Evolutionary conservation across 805 yeast species (phyloP).

Genomic region (Teunomyces cretensis): DNA sequence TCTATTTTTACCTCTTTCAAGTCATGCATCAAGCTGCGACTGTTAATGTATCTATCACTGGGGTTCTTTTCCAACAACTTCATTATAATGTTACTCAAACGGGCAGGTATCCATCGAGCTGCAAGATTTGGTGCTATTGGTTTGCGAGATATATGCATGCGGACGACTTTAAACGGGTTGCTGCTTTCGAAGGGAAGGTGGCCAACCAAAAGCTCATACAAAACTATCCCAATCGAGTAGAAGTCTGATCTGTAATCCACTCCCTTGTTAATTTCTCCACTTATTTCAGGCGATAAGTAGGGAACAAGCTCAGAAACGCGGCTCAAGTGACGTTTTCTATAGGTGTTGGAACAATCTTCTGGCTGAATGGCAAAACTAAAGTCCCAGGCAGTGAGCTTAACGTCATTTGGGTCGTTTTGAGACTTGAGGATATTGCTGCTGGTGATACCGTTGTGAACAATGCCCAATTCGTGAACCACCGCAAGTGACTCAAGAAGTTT

Average conservation of each 20-base stretch:
- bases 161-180: constrained; percentile 37
- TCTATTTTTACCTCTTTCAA: constrained; percentile 23
- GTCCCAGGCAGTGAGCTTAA: constrained; percentile 49
- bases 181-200: constrained; percentile 43
- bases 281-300: constrained; percentile 51
- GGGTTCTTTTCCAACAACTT: constrained; percentile 43
- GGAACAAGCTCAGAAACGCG: constrained; percentile 41
- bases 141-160: constrained; percentile 39
- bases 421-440: constrained; percentile 38
- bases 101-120: constrained; percentile 26
- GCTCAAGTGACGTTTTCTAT: constrained; percentile 39
- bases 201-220: constrained; percentile 49
- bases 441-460: constrained; percentile 50
- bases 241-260: constrained; percentile 50
- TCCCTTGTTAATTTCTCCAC: constrained; percentile 35
- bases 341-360: constrained; percentile 44
- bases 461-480: constrained; percentile 39
- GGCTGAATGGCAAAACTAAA: constrained; percentile 40
- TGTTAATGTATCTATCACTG: constrained; percentile 35
- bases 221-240: constrained; percentile 49
- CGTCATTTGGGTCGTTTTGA: constrained; percentile 22
- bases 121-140: constrained; percentile 42
- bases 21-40: constrained; percentile 36
- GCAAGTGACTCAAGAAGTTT: constrained; percentile 21
- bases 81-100: constrained; percentile 41